These are phyloP conservation scores for Exophiala lecanii-corni DNA, from an alignment of 2,329 filamentous ascomycete genomes.

Conservation along the genomic window DNA sequence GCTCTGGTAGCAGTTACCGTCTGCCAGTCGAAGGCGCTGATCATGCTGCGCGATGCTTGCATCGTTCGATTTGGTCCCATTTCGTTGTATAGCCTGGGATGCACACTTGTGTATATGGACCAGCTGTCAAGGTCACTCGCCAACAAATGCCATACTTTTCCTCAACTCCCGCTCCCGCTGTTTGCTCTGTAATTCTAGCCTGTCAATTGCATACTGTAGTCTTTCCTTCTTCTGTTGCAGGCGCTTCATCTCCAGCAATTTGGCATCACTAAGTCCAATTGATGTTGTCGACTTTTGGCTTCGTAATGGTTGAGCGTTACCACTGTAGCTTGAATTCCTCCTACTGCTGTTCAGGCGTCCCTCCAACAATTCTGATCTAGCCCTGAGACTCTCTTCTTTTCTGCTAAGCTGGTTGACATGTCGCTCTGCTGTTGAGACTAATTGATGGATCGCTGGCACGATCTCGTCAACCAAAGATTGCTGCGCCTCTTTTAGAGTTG, in stretches of 20 bases:
- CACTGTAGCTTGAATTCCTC: slow-evolving; percentile 23
- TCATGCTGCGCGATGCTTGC: too few species aligned
- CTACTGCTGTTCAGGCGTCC: slow-evolving; percentile 55
- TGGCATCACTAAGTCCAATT: slow-evolving; percentile 31
- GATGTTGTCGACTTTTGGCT: slow-evolving; percentile 21
- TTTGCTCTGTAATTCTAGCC: slow-evolving; percentile 77
- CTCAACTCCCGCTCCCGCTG: slow-evolving; percentile 68
- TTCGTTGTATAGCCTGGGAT: too few species aligned
- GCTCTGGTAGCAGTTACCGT: too few species aligned
- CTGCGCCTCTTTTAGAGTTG: slow-evolving; percentile 75
- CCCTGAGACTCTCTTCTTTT: slow-evolving; percentile 77
- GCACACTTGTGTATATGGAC: too few species aligned
- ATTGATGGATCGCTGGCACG: slow-evolving; percentile 73
- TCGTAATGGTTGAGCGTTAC: slow-evolving; percentile 13
- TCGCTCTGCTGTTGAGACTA: slow-evolving; percentile 76
- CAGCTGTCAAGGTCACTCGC: slow-evolving; percentile 12
- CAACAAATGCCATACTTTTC: slow-evolving; percentile 62
- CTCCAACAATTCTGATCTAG: slow-evolving; percentile 76
- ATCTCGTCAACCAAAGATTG: slow-evolving; percentile 82
- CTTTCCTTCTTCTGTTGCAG: slow-evolving; percentile 78
- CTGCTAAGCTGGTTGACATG: slow-evolving; percentile 78
- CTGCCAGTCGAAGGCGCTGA: too few species aligned
- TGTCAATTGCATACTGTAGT: slow-evolving; percentile 78
- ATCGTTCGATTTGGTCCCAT: too few species aligned
- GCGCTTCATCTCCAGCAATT: slow-evolving; percentile 60